Base-by-base conservation (phyloP, 441 rosid genomes). In the Monsonia emarginata region DNA sequence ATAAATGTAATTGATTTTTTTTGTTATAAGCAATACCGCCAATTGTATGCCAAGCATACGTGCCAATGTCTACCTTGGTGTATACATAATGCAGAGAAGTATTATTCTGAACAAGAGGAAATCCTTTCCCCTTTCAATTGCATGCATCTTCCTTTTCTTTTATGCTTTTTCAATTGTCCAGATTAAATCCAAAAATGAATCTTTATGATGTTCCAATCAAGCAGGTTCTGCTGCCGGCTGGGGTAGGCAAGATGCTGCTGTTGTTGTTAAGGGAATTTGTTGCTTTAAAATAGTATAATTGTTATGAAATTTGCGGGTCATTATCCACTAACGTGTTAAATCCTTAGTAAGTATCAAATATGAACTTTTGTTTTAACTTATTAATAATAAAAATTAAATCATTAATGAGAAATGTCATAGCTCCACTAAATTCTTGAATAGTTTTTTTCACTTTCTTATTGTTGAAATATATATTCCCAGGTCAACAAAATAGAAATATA, bases 191-290 rank as follows among this genome's bases (percentile, higher is more conserved):
- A 44, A 44, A 13, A n/a, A 13, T 5, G n/a, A 18, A 44, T 66
- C 32, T 48, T 76, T 28, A 11, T 40, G 16, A 25, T 54, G 69
- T 70, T 61, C 66, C 66, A 65, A 13, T 72, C 34, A 69, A 66
- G 56, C 86, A 93, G 97, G 97, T 66, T 93, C 97, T 18, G 95
- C 98, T 77, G 95, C 97, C 63, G 97, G 98, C 34, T 93, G 96
- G 97, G 97, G 98, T 71, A 82, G 90, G 71, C 91, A 78, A 76
- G 97, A 90, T 75, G 96, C 90, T 75, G 88, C 97, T 72, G 97
- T 91, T 67, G 97, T 93, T 26, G 97, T 93, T 57, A 90, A 90
- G 97, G 98, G 90, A 81, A 32, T 8, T 27, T 19, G 22, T n/a
- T 54, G 30, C 60, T 48, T 62, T 67, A 30, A 56, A n/a, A n/a